Conservation (phyloP, 139 green algal species). For the Coccomyxa sp. region DNA sequence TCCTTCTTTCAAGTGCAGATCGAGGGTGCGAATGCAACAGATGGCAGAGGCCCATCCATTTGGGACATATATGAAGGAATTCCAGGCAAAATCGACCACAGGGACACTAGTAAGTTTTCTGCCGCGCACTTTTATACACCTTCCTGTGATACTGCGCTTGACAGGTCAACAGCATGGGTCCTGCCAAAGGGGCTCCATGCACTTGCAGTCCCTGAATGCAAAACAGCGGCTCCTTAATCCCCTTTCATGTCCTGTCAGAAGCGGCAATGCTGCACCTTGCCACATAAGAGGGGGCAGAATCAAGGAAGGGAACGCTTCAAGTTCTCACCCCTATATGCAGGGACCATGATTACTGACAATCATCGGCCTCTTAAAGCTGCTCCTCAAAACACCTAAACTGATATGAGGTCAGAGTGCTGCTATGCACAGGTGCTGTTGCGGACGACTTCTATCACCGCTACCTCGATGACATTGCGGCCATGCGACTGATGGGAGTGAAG, state of each 20-base stretch:
- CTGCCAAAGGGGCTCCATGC: background rate
- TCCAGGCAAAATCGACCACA: background rate
- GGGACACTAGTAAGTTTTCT: background rate
- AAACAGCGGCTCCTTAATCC: background rate
- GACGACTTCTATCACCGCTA: constrained; percentile 33
- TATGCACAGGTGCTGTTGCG: constrained; percentile 26
- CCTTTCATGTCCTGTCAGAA: background rate
- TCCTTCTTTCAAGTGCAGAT: constrained; percentile 10
- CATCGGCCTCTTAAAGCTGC: background rate
- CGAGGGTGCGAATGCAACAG: constrained; percentile 26
- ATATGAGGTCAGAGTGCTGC: background rate
- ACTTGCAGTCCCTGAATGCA: background rate
- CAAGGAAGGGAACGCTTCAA: background rate
- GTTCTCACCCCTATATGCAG: background rate
- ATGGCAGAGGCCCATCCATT: constrained; percentile 27
- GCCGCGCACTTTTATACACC: background rate
- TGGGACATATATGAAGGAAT: constrained; percentile 28
- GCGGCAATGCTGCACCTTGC: background rate
- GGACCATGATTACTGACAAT: background rate
- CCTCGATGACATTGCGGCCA: constrained; percentile 34
- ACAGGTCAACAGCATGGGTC: background rate
- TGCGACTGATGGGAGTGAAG: constrained; percentile 32
- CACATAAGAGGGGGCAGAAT: background rate
- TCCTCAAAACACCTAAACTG: background rate
- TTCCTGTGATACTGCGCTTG: background rate